Evolutionary conservation across 2,329 filamentous ascomycete species (phyloP).

Genomic region (Pestalotiopsis sp.): DNA sequence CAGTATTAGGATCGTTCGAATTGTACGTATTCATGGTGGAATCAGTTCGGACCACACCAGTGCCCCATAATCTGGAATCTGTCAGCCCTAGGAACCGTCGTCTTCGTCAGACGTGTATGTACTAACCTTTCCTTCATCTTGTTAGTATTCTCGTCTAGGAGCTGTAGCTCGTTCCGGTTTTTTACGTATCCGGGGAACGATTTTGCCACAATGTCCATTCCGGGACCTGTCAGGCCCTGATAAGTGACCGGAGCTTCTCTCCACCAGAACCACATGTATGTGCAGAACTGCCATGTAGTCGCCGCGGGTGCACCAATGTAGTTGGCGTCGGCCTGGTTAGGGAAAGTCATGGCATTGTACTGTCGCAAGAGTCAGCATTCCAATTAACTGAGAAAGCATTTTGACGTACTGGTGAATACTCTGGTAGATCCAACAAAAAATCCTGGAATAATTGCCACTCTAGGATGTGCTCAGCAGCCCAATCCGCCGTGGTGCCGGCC

Average conservation of each 20-base stretch:
- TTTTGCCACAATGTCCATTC: background rate
- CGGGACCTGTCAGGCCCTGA: background rate
- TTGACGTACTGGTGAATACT: background rate
- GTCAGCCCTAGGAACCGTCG: background rate
- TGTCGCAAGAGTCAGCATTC: background rate
- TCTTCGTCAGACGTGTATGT: background rate
- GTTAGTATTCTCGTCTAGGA: background rate
- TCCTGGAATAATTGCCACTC: background rate
- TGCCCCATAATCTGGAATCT: background rate
- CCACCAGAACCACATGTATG: background rate
- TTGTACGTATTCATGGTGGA: background rate
- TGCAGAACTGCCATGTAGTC: background rate
- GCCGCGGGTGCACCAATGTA: background rate
- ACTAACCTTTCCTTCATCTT: background rate
- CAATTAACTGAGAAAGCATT: background rate
- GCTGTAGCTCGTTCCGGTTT: background rate
- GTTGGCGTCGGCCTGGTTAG: background rate
- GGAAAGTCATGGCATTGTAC: background rate
- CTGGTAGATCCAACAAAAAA: background rate
- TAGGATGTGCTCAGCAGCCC: background rate
- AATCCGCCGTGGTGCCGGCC: background rate
- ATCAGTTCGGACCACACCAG: background rate
- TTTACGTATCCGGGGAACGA: background rate
- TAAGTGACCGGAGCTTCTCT: background rate
- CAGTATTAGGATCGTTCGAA: background rate